Evolutionary conservation across 2,329 filamentous ascomycete genomes (phyloP).

Genomic region (Aspergillus tanneri): DNA sequence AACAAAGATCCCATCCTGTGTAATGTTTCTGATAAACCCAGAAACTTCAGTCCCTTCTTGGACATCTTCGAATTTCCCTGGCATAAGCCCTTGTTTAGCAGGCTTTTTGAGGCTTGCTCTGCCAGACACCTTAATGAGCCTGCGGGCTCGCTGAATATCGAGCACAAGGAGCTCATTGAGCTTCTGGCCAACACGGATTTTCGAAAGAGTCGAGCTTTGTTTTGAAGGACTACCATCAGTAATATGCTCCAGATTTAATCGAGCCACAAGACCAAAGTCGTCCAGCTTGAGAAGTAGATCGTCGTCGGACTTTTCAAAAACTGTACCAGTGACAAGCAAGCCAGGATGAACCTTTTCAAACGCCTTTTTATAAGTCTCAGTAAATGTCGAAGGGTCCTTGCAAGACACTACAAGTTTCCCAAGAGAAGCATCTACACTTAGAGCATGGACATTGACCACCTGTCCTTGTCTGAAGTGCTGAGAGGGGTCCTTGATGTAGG

Average conservation of each 20-base stretch:
- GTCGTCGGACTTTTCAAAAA: slow-evolving; percentile 76
- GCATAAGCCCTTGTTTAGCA: slow-evolving; percentile 67
- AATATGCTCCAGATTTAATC: slow-evolving; percentile 74
- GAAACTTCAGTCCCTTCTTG: slow-evolving; percentile 66
- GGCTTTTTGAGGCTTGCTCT: slow-evolving; percentile 81
- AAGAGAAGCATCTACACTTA: slow-evolving; percentile 71
- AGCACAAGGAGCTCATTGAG: slow-evolving; percentile 79
- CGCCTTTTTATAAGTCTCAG: slow-evolving; percentile 70
- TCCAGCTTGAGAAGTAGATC: slow-evolving; percentile 74
- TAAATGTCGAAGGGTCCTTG: slow-evolving; percentile 80
- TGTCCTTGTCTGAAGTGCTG: slow-evolving; percentile 90
- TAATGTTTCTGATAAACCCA: slow-evolving; percentile 85
- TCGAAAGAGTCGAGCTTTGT: slow-evolving; percentile 72
- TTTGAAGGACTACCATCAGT: slow-evolving; percentile 81
- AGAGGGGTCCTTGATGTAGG: slow-evolving; percentile 83
- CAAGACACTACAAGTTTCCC: slow-evolving; percentile 83
- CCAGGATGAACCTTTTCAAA: slow-evolving; percentile 73
- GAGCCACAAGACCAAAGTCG: slow-evolving; percentile 71
- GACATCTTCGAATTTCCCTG: slow-evolving; percentile 70
- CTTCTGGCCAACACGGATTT: slow-evolving; percentile 79
- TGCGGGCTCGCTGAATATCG: slow-evolving; percentile 77
- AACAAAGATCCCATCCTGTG: slow-evolving; percentile 78
- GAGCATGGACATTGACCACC: slow-evolving; percentile 84
- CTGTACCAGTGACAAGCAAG: slow-evolving; percentile 71
- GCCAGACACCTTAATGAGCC: slow-evolving; percentile 72